Base-by-base conservation (phyloP, 116 monocot species). In the Dioscorea cayenensis region DNA sequence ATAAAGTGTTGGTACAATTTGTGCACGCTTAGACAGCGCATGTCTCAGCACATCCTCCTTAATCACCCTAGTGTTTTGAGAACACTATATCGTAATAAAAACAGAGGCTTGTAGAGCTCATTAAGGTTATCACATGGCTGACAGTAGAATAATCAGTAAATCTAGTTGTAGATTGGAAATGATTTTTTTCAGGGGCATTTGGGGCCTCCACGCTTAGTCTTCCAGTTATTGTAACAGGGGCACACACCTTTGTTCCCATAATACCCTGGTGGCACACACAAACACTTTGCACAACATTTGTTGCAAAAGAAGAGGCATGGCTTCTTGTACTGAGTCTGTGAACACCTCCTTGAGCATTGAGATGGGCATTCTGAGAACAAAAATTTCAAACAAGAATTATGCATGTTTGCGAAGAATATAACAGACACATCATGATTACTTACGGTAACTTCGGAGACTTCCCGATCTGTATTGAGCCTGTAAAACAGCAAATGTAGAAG, bases 211-310 rank as follows among this genome's bases (percentile, higher is more conserved):
- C 73, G 49, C 79, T 90, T 79, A 68, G 86, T 90, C 80, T 86
- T 90, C 90, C 90, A 86, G 84, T 90, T 86, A 79, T 84, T 86
- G 86, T 86, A 90, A 84, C 90, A 90, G 7, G 90, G 86, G 61
- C 86, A 90, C 52, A 73, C 77, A 3, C 70, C 77, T 52, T 86
- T 90, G 79, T 90, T 86, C 14, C 86, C 89, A 68, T 85, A 83
- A 69, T 62, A 83, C 0, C 90, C 90, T 14, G 90, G 83, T 0
- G 90, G 90, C 12, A 86, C 90, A 27, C 90, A 90, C 11, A 84
- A 77, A 79, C 88, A 89, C 59, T 68, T 80, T 49, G 18, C 43
- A 72, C 88, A 89, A 72, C 88, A 88, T 67, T 89, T 77, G 66
- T 85, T 77, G 80, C 85, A 89, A 67, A 85, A 89, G 80, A 85